phyloP scores from a whole-genome alignment of 2,329 filamentous ascomycete species.

The Mycosphaerella sp. region DNA sequence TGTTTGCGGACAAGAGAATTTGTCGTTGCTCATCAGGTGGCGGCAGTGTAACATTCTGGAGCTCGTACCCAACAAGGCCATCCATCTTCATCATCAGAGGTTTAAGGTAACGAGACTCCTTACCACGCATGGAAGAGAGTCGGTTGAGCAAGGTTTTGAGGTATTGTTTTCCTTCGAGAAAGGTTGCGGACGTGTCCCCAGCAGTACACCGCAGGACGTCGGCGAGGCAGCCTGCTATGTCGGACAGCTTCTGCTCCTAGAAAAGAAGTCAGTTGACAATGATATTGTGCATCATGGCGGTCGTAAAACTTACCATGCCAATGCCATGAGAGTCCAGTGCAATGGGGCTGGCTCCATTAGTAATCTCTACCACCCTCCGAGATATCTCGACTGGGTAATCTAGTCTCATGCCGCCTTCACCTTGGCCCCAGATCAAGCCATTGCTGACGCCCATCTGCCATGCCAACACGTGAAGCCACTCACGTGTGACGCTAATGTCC shows the following conservation, averaged over 20 bases:
- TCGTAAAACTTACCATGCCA: conserved; percentile 29
- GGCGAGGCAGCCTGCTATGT: conserved; percentile 34
- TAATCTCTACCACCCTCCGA: conserved; percentile 32
- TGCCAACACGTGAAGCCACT: conserved; percentile 35
- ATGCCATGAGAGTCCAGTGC: conserved; percentile 35
- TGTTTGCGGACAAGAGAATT: conserved; percentile 9
- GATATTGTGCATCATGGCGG: background rate
- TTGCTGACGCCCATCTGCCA: conserved; percentile 37
- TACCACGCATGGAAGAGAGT: conserved; percentile 34
- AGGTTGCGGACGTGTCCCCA: conserved; percentile 31
- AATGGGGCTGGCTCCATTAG: conserved; percentile 25
- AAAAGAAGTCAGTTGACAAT: conserved; percentile 11
- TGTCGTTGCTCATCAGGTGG: conserved; percentile 17
- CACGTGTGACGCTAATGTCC: conserved; percentile 33
- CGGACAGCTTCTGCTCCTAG: conserved; percentile 35
- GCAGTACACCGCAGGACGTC: conserved; percentile 35
- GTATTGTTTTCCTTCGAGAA: conserved; percentile 33
- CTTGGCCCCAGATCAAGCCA: conserved; percentile 33
- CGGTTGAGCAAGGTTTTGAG: conserved; percentile 30
- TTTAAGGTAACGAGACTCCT: conserved; percentile 33
- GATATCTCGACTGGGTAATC: conserved; percentile 36
- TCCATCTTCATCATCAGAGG: conserved; percentile 33
- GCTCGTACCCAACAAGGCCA: conserved; percentile 28
- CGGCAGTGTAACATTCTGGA: conserved; percentile 21
- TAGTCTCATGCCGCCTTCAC: conserved; percentile 32